Evolutionary conservation across 345 rosid genomes (phyloP).

Genomic region (Draba incana): DNA sequence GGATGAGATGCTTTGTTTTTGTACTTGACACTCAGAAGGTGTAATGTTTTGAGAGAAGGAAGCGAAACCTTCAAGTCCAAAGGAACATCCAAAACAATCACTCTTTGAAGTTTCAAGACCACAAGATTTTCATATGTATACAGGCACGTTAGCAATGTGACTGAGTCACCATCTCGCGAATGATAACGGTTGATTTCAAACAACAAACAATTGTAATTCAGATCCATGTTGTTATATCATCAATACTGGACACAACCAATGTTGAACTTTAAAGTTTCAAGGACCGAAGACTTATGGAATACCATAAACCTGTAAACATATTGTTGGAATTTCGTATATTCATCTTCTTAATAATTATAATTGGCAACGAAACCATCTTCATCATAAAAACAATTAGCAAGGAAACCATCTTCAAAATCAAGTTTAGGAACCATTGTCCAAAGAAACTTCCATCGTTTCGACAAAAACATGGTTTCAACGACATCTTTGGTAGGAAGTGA

Average conservation of each 20-base stretch:
- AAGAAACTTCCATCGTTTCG: slow-evolving; percentile 14
- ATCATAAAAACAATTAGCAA: no score
- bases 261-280: not conserved
- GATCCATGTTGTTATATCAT: not conserved
- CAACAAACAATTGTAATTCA: not conserved
- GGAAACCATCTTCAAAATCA: not conserved
- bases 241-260: not conserved
- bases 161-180: fast-evolving
- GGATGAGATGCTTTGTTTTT: no score
- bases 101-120: not conserved
- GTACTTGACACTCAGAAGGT: not conserved
- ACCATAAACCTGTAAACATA: not conserved
- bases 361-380: no score
- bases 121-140: not conserved
- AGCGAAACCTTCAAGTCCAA: not conserved
- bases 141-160: not conserved
- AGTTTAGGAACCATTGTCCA: slow-evolving; percentile 10
- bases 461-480: not conserved
- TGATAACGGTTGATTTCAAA: not conserved
- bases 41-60: not conserved
- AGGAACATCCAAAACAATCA: not conserved
- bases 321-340: not conserved
- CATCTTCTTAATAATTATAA: no score
- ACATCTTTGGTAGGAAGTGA: not conserved
- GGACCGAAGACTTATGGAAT: not conserved